phyloP scores from a whole-genome alignment of 192 early-diverging fungal genomes.

The Gaertneriomyces sp. region DNA sequence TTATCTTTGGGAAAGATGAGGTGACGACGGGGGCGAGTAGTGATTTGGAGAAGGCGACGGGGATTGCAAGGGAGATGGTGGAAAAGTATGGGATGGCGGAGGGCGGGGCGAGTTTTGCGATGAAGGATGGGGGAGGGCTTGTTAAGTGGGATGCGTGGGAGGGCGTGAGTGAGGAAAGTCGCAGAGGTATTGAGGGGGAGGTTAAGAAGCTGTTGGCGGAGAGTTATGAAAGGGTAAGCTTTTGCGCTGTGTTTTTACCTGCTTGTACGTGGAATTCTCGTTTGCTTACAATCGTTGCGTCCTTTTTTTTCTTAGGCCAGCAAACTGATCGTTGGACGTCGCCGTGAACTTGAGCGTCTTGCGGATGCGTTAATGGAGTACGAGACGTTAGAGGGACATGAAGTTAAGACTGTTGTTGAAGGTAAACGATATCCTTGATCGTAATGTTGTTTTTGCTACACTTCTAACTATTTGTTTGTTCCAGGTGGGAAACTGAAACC shows the following conservation, averaged over 20 bases:
- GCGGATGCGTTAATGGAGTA: slow-evolving; percentile 91
- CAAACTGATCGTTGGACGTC: slow-evolving; percentile 25
- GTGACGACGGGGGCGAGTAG: slow-evolving; percentile 91
- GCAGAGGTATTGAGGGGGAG: slow-evolving; percentile 81
- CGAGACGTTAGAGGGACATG: slow-evolving; percentile 87
- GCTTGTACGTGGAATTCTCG: slow-evolving; percentile 31
- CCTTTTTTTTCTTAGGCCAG: slow-evolving; percentile 69
- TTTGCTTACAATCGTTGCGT: slow-evolving; percentile 63
- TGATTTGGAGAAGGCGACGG: slow-evolving; percentile 88
- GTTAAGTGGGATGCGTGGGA: slow-evolving; percentile 73
- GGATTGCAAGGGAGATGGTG: slow-evolving; percentile 88
- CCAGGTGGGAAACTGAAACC: slow-evolving; percentile 19
- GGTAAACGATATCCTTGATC: slow-evolving; percentile 30
- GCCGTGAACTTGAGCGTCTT: slow-evolving; percentile 76
- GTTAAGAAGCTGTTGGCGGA: slow-evolving; percentile 74
- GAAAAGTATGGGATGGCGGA: slow-evolving; percentile 92
- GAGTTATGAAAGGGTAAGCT: slow-evolving; percentile 10
- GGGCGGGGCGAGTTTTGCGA: too few species aligned
- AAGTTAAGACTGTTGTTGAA: slow-evolving; percentile 74
- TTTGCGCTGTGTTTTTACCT: slow-evolving; percentile 9
- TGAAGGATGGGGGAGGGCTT: slow-evolving; percentile 76
- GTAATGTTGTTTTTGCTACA: not conserved
- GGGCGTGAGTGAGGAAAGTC: slow-evolving; percentile 67
- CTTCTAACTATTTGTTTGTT: not conserved
- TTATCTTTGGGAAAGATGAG: slow-evolving; percentile 91